These are phyloP conservation scores for Fremontodendron californicum DNA, from an alignment of 345 rosid genomes.

Conservation along the genomic window DNA sequence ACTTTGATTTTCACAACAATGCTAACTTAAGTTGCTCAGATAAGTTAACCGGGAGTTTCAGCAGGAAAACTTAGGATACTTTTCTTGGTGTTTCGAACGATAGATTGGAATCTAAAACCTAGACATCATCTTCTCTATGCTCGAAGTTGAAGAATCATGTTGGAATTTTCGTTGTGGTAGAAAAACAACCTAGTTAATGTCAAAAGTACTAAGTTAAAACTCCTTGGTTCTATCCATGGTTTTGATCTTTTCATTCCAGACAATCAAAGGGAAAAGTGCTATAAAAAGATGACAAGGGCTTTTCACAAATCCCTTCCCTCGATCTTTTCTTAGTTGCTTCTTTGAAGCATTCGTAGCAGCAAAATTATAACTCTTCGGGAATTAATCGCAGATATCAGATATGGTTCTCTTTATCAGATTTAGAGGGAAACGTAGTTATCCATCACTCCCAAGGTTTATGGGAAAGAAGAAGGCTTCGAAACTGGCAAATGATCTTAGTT, in stretches of 20 bases:
- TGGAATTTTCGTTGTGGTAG: background rate
- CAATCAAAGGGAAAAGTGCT: background rate
- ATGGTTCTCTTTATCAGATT: background rate
- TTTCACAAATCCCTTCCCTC: background rate
- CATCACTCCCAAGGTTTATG: background rate
- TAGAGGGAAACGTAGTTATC: constrained; percentile 6
- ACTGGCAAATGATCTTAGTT: constrained; percentile 19
- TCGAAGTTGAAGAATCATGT: background rate
- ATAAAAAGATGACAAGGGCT: background rate
- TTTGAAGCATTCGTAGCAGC: background rate
- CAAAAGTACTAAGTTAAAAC: background rate
- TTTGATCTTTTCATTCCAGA: background rate
- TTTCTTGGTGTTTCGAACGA: background rate
- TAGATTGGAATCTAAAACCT: background rate
- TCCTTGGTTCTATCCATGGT: background rate
- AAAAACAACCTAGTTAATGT: background rate
- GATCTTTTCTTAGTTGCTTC: background rate
- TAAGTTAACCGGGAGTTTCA: background rate
- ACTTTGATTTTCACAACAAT: no score
- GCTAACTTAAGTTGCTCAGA: background rate
- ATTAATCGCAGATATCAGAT: background rate
- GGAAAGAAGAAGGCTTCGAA: constrained; percentile 8
- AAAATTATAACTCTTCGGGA: background rate
- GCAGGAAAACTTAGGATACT: background rate
- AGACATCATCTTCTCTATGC: no score